These are phyloP conservation scores for Licmophora abbreviata DNA, from an alignment of 108 stramenopile species.

Conservation along the genomic window DNA sequence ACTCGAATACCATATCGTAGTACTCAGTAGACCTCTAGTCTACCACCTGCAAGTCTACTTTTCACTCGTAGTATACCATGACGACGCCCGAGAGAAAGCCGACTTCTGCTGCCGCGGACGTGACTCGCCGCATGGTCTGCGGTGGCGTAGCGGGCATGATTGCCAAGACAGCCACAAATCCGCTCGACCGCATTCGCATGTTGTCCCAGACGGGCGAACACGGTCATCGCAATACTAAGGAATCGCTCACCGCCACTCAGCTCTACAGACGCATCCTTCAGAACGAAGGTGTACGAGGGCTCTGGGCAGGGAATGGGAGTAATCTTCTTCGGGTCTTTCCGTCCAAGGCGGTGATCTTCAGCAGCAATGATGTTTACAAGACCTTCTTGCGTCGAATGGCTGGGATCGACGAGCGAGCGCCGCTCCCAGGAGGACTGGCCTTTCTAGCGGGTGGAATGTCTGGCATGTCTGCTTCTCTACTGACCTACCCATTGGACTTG, in stretches of 20 bases:
- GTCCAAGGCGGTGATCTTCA: slow-evolving; percentile 74
- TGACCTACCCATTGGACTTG: slow-evolving; percentile 83
- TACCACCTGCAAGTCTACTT: not conserved
- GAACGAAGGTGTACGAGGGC: slow-evolving; percentile 73
- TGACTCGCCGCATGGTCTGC: slow-evolving; percentile 75
- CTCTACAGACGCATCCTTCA: slow-evolving; percentile 62
- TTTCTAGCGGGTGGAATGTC: slow-evolving; percentile 80
- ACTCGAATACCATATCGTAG: too few relatives aligned
- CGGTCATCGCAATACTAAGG: slow-evolving; percentile 2
- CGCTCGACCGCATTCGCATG: slow-evolving; percentile 85
- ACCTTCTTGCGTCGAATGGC: slow-evolving; percentile 16
- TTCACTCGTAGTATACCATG: not conserved
- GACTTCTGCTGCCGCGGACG: slow-evolving; percentile 30
- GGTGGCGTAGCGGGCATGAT: slow-evolving; percentile 88
- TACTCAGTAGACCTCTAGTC: not conserved
- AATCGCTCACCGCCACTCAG: slow-evolving; percentile 13
- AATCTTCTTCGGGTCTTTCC: slow-evolving; percentile 86
- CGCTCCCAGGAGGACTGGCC: slow-evolving; percentile 31
- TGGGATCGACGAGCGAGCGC: not conserved
- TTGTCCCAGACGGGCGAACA: slow-evolving; percentile 81
- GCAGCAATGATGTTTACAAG: slow-evolving; percentile 71
- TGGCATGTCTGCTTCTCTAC: slow-evolving; percentile 72
- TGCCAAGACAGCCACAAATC: slow-evolving; percentile 88
- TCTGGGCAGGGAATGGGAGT: slow-evolving; percentile 89
- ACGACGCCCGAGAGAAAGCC: too few relatives aligned